Evolutionary conservation across 495 filamentous ascomycete species (phyloP).

Genomic region (Sporormia fimetaria): DNA sequence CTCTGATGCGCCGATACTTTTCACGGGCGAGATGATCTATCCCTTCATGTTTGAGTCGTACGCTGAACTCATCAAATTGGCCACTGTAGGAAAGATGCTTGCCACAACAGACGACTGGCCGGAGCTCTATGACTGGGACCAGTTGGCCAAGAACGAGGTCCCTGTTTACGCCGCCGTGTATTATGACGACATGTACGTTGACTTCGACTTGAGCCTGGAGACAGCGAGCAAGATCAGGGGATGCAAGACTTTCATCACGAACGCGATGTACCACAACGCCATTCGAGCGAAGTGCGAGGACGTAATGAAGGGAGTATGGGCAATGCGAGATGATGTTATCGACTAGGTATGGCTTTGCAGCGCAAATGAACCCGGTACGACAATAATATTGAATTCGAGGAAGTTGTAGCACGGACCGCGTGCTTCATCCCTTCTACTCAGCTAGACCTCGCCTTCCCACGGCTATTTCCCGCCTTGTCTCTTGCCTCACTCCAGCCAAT

Average conservation of each 20-base stretch:
- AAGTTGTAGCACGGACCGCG: no score
- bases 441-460: no score
- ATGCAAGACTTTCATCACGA: conserved; percentile 73
- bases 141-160: conserved; percentile 66
- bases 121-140: conserved; percentile 59
- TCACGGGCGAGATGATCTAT: conserved; percentile 90
- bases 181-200: conserved; percentile 91
- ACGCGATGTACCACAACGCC: conserved; percentile 76
- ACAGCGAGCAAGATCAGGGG: conserved; percentile 67
- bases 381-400: no score
- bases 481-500: no score
- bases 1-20: conserved; percentile 51
- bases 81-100: conserved; percentile 55
- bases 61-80: conserved; percentile 53
- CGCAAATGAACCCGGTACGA: no score
- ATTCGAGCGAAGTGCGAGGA: conserved; percentile 60
- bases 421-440: no score
- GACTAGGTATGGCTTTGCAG: no score
- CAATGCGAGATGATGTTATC: conserved; percentile 33
- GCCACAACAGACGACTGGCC: conserved; percentile 60
- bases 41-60: conserved; percentile 70
- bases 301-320: conserved; percentile 36
- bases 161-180: conserved; percentile 83
- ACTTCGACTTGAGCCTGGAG: conserved; percentile 56
- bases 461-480: no score